A percentile compares a stretch with the other conserved stretches of the same genome.
phyloP scores from a whole-genome alignment of 768 basidiomycete species.

The Ramaria sp. region DNA sequence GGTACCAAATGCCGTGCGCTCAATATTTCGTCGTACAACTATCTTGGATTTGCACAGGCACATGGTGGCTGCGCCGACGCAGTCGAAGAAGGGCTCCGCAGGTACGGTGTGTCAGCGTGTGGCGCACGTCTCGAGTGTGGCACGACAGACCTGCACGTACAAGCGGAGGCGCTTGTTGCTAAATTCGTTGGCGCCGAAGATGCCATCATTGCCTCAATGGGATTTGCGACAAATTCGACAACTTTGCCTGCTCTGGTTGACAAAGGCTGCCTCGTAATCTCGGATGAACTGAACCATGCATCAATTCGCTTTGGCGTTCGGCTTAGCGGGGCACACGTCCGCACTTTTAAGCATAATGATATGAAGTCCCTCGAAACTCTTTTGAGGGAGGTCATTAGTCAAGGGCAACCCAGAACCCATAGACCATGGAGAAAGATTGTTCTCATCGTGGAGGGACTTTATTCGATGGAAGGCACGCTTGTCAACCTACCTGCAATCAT shows the following conservation, averaged over 20 bases:
- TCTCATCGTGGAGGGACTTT: conserved; percentile 88
- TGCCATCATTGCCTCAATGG: conserved; percentile 86
- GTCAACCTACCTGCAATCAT: conserved; percentile 74
- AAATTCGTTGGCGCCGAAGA: conserved; percentile 87
- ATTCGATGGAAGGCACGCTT: conserved; percentile 97
- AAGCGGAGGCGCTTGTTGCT: conserved; percentile 79
- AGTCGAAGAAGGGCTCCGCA: conserved; percentile 74
- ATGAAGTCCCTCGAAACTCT: conserved; percentile 73
- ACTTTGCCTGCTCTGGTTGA: conserved; percentile 83
- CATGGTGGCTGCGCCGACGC: conserved; percentile 91
- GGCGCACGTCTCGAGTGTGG: conserved; percentile 78
- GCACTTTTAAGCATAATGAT: conserved; percentile 97
- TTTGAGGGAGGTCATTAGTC: conserved; percentile 84
- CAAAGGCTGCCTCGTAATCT: conserved; percentile 91
- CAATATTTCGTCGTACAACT: conserved; percentile 98
- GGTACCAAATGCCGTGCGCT: conserved; percentile 80
- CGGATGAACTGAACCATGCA: conserved; percentile 94
- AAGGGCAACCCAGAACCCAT: conserved; percentile 96
- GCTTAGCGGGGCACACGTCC: conserved; percentile 76
- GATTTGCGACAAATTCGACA: conserved; percentile 93
- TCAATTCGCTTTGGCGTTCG: conserved; percentile 90
- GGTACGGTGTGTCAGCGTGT: conserved; percentile 71
- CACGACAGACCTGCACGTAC: conserved; percentile 72
- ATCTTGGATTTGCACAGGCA: conserved; percentile 94
- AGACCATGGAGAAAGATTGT: conserved; percentile 99